Evolutionary conservation across 306 rosid species (phyloP), one percentile per base, ranked within the genome.

Genomic region (Trifolium subterraneum): DNA sequence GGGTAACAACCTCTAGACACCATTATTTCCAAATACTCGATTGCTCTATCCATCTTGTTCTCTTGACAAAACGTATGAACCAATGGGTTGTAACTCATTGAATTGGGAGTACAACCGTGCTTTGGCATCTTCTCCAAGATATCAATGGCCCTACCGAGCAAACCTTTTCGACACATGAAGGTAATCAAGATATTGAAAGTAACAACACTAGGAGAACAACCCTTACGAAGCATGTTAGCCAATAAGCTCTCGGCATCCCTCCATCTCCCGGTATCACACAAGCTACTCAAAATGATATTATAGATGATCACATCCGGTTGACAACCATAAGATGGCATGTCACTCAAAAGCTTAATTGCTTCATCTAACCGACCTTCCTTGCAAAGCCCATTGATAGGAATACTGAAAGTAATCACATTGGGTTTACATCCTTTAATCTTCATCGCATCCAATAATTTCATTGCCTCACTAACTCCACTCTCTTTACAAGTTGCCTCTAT

Each of bases 111-210:
- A 62, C 96, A 95, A 8, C 99, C 99, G 65, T 92, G 89, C 61
- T 75, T 84, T 2, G 97, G 89, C 99, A 95, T 90, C 88, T 88
- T 92, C 87, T 92, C 96, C 84, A 95, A 89, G 14, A 92, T 80
- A 82, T 92, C 90, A 3, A 95, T 79, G 9, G 99, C 99, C 82
- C 96, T 87, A 68, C 96, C 97, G 29, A 95, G 78, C 56, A 95
- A 80, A 11, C 98, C 92, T 82, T 87, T 87, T 64, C 96, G 80
- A 78, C 99, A 95, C 85, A 95, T 68, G 80, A 90, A 95, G 79
- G 90, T 92, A 44, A 95, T 95, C 89, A 95, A 85, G 72, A 90
- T 95, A 73, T 95, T 95, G 88, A 95, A 95, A 82, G 99, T 95
- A 35, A 92, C 98, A 64, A 92, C 97, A 81, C 96, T 92, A 9